These are phyloP conservation scores for Halophytophthora batemanensis DNA, from an alignment of 352 stramenopile species.

Conservation along the genomic window DNA sequence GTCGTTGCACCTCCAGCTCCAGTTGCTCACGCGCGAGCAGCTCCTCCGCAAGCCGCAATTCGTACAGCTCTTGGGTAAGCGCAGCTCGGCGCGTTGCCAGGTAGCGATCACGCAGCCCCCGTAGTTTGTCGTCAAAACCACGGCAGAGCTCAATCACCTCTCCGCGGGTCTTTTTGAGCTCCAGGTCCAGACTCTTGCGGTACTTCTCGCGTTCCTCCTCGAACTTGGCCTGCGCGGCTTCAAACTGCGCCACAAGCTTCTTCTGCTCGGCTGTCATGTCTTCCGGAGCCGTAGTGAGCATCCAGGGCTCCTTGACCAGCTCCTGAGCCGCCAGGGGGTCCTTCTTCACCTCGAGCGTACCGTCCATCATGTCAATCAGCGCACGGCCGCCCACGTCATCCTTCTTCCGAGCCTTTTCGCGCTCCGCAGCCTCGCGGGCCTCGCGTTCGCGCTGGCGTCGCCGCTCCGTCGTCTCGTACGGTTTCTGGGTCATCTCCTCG, in stretches of 20 bases:
- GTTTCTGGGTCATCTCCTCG: slow-evolving; percentile 83
- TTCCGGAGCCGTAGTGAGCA: slow-evolving; percentile 71
- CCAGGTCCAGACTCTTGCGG: slow-evolving; percentile 84
- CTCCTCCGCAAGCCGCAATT: slow-evolving; percentile 49
- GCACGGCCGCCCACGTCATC: slow-evolving; percentile 82
- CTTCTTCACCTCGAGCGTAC: slow-evolving; percentile 90
- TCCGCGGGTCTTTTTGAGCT: slow-evolving; percentile 80
- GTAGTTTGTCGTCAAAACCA: slow-evolving; percentile 85
- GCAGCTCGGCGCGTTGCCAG: slow-evolving; percentile 41
- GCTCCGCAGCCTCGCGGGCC: slow-evolving; percentile 15
- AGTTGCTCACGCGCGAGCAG: slow-evolving; percentile 58
- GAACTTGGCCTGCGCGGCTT: slow-evolving; percentile 64
- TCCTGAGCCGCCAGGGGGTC: slow-evolving; percentile 61
- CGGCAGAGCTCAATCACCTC: slow-evolving; percentile 84
- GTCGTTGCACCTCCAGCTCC: slow-evolving; percentile 22
- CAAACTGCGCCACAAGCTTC: slow-evolving; percentile 67
- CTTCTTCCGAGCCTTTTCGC: slow-evolving; percentile 48
- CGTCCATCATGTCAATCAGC: slow-evolving; percentile 93
- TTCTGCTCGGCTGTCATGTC: slow-evolving; percentile 83
- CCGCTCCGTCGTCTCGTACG: slow-evolving; percentile 77
- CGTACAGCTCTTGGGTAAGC: slow-evolving; percentile 72
- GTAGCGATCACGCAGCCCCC: slow-evolving; percentile 55
- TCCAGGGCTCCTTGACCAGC: slow-evolving; percentile 83
- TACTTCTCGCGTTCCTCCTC: slow-evolving; percentile 90
- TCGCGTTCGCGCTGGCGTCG: slow-evolving; percentile 47